phyloP scores from a whole-genome alignment of 768 basidiomycete species.

The Lactarius sanguifluus region DNA sequence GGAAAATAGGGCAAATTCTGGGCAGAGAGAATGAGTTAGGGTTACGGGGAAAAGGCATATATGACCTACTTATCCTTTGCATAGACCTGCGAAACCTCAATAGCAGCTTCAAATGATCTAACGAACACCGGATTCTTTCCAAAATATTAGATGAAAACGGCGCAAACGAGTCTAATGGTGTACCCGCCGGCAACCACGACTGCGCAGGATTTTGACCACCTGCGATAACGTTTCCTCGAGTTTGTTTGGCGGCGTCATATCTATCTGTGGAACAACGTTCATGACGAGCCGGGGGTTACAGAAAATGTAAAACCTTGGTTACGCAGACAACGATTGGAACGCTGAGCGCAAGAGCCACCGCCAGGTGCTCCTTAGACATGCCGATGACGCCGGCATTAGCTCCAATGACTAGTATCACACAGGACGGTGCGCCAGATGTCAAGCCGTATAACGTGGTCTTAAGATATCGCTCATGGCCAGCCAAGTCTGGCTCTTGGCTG shows the following conservation, averaged over 20 bases:
- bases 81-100: slow-evolving; percentile 74
- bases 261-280: slow-evolving; percentile 54
- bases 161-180: neutral
- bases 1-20: slow-evolving; percentile 89
- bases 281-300: neutral
- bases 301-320: slow-evolving; percentile 66
- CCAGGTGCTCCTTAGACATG: slow-evolving; percentile 96
- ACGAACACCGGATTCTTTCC: slow-evolving; percentile 81
- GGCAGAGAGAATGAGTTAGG: neutral
- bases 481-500: slow-evolving; percentile 59
- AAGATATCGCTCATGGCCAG: slow-evolving; percentile 91
- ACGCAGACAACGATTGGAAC: slow-evolving; percentile 93
- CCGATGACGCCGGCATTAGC: slow-evolving; percentile 90
- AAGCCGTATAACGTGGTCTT: slow-evolving; percentile 95
- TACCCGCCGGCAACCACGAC: slow-evolving; percentile 85
- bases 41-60: slow-evolving; percentile 24
- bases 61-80: slow-evolving; percentile 60
- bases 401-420: slow-evolving; percentile 90
- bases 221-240: slow-evolving; percentile 91
- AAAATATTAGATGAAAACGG: slow-evolving; percentile 5
- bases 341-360: slow-evolving; percentile 89
- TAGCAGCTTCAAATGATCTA: slow-evolving; percentile 74
- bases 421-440: slow-evolving; percentile 91
- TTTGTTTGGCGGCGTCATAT: slow-evolving; percentile 95
- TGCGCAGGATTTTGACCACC: slow-evolving; percentile 86